Conservation (phyloP, 768 basidiomycete species). For the Boletus subparvulus region DNA sequence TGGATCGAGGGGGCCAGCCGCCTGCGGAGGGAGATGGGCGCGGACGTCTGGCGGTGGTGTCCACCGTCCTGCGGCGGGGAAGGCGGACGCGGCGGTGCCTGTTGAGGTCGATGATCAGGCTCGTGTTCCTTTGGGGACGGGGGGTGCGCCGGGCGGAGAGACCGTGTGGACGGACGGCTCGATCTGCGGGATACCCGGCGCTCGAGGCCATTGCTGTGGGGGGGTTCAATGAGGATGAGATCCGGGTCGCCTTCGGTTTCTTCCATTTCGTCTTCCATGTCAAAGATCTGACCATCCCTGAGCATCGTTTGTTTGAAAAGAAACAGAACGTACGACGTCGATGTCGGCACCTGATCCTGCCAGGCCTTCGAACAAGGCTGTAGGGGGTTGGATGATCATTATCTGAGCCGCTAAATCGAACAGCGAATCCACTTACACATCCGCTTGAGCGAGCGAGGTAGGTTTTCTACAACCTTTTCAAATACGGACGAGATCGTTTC, state of each 20-base stretch:
- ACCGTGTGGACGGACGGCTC: constrained; percentile 33
- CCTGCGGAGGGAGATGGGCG: constrained; percentile 17
- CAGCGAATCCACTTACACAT: constrained; percentile 52
- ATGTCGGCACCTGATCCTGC: constrained; percentile 74
- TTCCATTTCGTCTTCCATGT: constrained; percentile 61
- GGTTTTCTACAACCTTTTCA: constrained; percentile 68
- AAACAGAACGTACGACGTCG: constrained; percentile 52
- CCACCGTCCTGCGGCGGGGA: constrained; percentile 7
- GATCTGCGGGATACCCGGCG: constrained; percentile 35
- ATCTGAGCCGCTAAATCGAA: not conserved
- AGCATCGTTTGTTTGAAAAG: not conserved
- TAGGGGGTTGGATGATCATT: not conserved
- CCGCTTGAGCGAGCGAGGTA: constrained; percentile 75
- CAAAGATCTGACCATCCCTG: constrained; percentile 58
- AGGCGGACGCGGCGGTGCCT: not conserved
- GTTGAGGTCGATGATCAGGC: constrained; percentile 3
- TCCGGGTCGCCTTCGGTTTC: constrained; percentile 11
- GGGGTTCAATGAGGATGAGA: constrained; percentile 15
- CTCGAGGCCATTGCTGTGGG: constrained; percentile 12
- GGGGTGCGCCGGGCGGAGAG: constrained; percentile 19
- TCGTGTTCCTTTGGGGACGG: constrained; percentile 24
- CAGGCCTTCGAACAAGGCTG: constrained; percentile 79
- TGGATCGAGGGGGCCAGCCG: constrained; percentile 21
- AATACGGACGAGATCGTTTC: constrained; percentile 68
- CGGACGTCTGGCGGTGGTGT: constrained; percentile 15